A percentile compares a stretch with the other conserved stretches of the same genome.
Conservation (phyloP, 441 rosid genomes). For the Pelargonium australe region DNA sequence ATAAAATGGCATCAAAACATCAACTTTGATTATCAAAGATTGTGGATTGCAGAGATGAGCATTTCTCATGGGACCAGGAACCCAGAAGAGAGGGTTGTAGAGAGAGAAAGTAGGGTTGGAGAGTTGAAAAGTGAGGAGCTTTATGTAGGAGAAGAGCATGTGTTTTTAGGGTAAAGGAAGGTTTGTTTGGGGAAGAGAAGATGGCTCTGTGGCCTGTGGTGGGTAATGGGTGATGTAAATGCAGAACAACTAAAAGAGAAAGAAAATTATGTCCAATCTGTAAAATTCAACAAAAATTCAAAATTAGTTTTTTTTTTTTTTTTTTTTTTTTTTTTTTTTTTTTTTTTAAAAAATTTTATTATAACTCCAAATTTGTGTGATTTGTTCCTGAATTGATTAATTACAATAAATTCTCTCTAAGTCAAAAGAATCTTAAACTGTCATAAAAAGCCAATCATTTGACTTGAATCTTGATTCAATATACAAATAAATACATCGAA, state of each 20-base stretch:
- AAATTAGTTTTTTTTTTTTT: neutral
- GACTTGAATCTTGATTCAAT: too few relatives aligned
- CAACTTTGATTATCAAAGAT: constrained; percentile 22
- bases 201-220: neutral
- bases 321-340: too few relatives aligned
- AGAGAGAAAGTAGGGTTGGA: constrained; percentile 18
- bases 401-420: too few relatives aligned
- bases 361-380: too few relatives aligned
- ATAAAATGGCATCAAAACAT: constrained; percentile 21
- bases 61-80: constrained; percentile 16
- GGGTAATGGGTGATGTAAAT: constrained; percentile 4
- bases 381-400: too few relatives aligned
- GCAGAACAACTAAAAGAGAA: constrained; percentile 16
- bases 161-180: constrained; percentile 29
- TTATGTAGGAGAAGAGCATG: constrained; percentile 26
- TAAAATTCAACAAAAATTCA: constrained; percentile 2
- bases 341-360: too few relatives aligned
- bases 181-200: constrained; percentile 1
- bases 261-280: constrained; percentile 5
- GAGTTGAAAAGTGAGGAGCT: constrained; percentile 24
- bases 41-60: constrained; percentile 23
- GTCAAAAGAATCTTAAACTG: too few relatives aligned
- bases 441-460: too few relatives aligned
- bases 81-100: constrained; percentile 24
- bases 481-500: too few relatives aligned